phyloP scores from a whole-genome alignment of 345 rosid species.

The Aquilaria yunnanensis region DNA sequence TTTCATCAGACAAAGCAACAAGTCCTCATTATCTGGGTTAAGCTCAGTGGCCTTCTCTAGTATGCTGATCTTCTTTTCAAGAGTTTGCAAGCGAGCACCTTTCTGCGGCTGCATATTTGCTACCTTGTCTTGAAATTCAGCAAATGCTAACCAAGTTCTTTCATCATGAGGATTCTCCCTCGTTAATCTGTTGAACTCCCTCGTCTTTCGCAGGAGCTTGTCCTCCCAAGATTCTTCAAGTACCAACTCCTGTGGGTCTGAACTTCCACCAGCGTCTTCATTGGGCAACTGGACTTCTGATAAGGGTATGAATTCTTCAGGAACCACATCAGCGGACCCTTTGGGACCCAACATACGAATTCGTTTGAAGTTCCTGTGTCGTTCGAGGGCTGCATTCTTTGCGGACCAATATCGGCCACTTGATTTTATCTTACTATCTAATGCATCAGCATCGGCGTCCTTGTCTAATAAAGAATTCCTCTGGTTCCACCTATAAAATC shows the following conservation, averaged over 20 bases:
- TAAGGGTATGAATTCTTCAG: slow-evolving; percentile 60
- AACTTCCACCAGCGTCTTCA: slow-evolving; percentile 26
- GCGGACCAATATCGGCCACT: slow-evolving; percentile 85
- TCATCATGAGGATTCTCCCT: slow-evolving; percentile 80
- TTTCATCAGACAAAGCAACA: slow-evolving; percentile 73
- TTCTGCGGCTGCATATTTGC: slow-evolving; percentile 68
- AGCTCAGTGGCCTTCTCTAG: slow-evolving; percentile 87
- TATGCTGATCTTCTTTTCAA: slow-evolving; percentile 93
- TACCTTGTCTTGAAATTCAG: slow-evolving; percentile 76
- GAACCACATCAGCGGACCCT: slow-evolving; percentile 21
- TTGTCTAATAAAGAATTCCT: slow-evolving; percentile 38
- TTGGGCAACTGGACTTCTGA: slow-evolving; percentile 24
- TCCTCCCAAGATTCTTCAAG: slow-evolving; percentile 95
- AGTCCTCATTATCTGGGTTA: slow-evolving; percentile 81
- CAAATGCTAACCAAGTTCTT: slow-evolving; percentile 82
- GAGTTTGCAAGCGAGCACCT: slow-evolving; percentile 80
- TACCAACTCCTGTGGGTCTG: slow-evolving; percentile 18
- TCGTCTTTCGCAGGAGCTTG: slow-evolving; percentile 67
- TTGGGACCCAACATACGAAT: slow-evolving; percentile 36
- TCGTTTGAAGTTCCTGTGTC: slow-evolving; percentile 54
- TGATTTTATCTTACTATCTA: slow-evolving; percentile 60
- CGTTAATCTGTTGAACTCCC: slow-evolving; percentile 67
- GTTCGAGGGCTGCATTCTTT: slow-evolving; percentile 65
- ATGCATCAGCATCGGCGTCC: slow-evolving; percentile 63
- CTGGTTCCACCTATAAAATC: slow-evolving; percentile 26